These are phyloP conservation scores for Francoa sonchifolia DNA, from an alignment of 441 rosid genomes.

Conservation along the genomic window DNA sequence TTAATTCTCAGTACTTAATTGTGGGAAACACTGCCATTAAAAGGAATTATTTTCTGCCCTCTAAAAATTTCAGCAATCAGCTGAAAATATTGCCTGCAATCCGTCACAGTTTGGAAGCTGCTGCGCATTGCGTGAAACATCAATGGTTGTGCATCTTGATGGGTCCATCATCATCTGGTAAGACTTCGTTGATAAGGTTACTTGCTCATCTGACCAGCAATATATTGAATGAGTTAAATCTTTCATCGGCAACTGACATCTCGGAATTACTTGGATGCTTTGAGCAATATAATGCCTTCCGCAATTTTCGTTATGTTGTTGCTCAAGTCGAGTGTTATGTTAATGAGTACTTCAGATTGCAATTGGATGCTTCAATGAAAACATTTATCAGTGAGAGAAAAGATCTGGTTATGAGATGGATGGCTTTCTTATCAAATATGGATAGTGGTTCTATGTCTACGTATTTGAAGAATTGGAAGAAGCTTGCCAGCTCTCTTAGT, in stretches of 20 bases:
- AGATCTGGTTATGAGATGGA: slow-evolving; percentile 55
- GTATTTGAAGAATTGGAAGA: slow-evolving; percentile 19
- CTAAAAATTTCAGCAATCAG: slow-evolving; percentile 29
- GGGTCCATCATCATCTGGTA: slow-evolving; percentile 89
- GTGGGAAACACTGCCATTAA: slow-evolving; percentile 63
- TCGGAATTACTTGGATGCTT: slow-evolving; percentile 96
- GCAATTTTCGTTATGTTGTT: slow-evolving; percentile 48
- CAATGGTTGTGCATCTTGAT: slow-evolving; percentile 89
- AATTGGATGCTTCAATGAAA: slow-evolving; percentile 36
- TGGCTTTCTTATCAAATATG: slow-evolving; percentile 36
- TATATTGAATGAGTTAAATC: slow-evolving; percentile 64
- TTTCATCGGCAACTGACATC: slow-evolving; percentile 89
- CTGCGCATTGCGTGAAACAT: slow-evolving; percentile 58
- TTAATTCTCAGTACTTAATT: slow-evolving; percentile 38
- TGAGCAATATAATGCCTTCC: slow-evolving; percentile 84
- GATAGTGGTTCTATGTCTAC: slow-evolving; percentile 26
- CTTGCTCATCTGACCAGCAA: slow-evolving; percentile 83
- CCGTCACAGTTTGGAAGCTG: slow-evolving; percentile 85
- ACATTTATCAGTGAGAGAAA: slow-evolving; percentile 28
- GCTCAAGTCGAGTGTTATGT: slow-evolving; percentile 55
- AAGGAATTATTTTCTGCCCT: slow-evolving; percentile 37
- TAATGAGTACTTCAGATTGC: slow-evolving; percentile 54
- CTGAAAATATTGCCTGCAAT: slow-evolving; percentile 65
- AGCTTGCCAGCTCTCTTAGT: slow-evolving; percentile 30
- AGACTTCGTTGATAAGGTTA: slow-evolving; percentile 82